Percentiles rank a stretch among this genome's conserved stretches.
Evolutionary conservation across 176 grass and related monocot genomes (phyloP).

Genomic region (Thinopyrum elongatum): DNA sequence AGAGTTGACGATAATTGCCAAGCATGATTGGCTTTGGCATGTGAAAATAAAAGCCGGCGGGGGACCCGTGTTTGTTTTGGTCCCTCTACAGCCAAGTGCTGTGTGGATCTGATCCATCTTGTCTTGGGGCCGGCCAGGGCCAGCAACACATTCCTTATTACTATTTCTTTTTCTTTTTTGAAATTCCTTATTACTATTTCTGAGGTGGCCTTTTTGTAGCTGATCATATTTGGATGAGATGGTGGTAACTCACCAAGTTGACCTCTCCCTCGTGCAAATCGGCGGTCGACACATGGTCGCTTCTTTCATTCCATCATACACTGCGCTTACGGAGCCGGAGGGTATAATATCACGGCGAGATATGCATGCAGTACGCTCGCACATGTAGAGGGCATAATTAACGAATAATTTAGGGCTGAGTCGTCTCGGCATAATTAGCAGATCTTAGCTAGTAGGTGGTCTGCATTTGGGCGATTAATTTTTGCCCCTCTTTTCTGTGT

Average conservation of each 20-base stretch:
- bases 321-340: neutral
- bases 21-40: neutral
- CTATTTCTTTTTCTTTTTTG: no score
- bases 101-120: slow-evolving; percentile 9
- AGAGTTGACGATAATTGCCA: neutral
- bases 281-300: slow-evolving; percentile 10
- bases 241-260: slow-evolving; percentile 16
- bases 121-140: slow-evolving; percentile 15
- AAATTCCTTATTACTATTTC: no score
- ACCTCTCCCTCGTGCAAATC: neutral
- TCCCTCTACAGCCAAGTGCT: neutral
- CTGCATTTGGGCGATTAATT: no score
- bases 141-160: neutral
- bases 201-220: neutral
- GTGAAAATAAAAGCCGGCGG: neutral
- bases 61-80: slow-evolving; percentile 1
- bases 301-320: neutral
- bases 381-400: neutral
- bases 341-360: neutral
- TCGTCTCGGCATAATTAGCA: neutral
- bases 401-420: neutral
- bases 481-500: no score
- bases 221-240: neutral
- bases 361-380: neutral
- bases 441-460: neutral